Percentiles rank a stretch among this genome's conserved stretches.
Evolutionary conservation across 1,139 yeast species (phyloP).

Genomic region (Blastobotrys indianensis): DNA sequence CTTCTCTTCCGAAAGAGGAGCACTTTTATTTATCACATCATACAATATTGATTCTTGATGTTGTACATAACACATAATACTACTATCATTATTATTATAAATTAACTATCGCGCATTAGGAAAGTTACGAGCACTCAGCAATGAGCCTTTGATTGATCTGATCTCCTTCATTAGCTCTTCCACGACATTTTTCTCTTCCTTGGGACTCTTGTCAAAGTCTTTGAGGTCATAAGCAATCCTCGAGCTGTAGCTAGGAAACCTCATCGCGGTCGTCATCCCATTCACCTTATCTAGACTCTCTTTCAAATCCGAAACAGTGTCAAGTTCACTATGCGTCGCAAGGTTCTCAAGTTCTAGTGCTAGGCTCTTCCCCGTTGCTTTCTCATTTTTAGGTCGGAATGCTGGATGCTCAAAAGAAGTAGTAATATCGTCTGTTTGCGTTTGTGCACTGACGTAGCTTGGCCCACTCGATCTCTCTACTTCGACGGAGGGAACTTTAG

Average conservation of each 20-base stretch:
- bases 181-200: conserved; percentile 12
- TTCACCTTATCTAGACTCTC: conserved; percentile 9
- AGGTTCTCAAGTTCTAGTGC: not conserved
- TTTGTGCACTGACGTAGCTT: conserved; percentile 28
- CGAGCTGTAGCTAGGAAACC: conserved; percentile 7
- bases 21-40: not conserved
- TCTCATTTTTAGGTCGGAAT: not conserved
- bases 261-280: conserved; percentile 5
- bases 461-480: conserved; percentile 17
- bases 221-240: not conserved
- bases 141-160: conserved; percentile 30
- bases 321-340: not conserved
- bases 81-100: not conserved
- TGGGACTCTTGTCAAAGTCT: too few species aligned
- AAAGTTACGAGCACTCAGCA: conserved; percentile 17
- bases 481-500: conserved; percentile 23
- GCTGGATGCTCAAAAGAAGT: not conserved
- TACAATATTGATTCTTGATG: too few species aligned
- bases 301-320: conserved; percentile 8
- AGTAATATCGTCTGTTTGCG: conserved; percentile 24
- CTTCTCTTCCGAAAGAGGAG: not conserved
- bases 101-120: not conserved
- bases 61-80: not conserved
- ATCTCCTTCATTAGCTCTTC: conserved; percentile 31
- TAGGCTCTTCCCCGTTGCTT: not conserved